A percentile compares a stretch with the other conserved stretches of the same genome.
Evolutionary conservation across 108 stramenopile species (phyloP).

Genomic region (Epithemia pelagica): DNA sequence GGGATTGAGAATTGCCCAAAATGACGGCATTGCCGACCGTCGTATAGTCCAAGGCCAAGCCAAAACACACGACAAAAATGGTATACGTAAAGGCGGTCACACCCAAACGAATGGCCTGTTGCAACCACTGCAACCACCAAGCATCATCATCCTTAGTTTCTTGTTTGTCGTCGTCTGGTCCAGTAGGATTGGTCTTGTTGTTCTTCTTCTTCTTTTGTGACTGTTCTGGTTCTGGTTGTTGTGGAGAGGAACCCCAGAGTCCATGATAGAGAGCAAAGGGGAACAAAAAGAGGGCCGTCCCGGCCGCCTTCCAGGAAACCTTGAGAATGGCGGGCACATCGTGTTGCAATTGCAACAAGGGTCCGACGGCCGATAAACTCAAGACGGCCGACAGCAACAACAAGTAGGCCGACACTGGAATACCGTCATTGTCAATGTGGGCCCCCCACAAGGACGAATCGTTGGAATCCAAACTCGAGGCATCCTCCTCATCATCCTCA

Average conservation of each 20-base stretch:
- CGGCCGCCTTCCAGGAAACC: slow-evolving; percentile 43
- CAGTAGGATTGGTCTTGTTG: too few species aligned
- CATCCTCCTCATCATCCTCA: too few species aligned
- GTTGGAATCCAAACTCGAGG: too few species aligned
- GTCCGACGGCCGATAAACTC: slow-evolving; percentile 48
- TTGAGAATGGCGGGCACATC: slow-evolving; percentile 42
- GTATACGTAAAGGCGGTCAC: neutral
- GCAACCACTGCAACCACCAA: neutral
- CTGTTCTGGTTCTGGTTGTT: too few species aligned
- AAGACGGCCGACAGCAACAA: slow-evolving; percentile 37
- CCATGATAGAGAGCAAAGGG: slow-evolving; percentile 12
- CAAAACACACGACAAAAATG: slow-evolving; percentile 19
- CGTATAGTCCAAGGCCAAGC: slow-evolving; percentile 26
- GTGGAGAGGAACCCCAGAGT: neutral
- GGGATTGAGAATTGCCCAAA: slow-evolving; percentile 28
- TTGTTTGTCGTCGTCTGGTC: too few species aligned
- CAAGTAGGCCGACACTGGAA: slow-evolving; percentile 32
- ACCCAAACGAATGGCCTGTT: neutral
- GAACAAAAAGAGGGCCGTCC: slow-evolving; percentile 28
- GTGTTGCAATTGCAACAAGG: slow-evolving; percentile 41
- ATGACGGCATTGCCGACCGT: slow-evolving; percentile 37
- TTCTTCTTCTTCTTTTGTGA: too few species aligned
- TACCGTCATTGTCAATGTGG: too few species aligned
- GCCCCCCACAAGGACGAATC: too few species aligned
- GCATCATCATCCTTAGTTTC: too few species aligned